Percentiles rank a stretch among this genome's conserved stretches.
Conservation (phyloP, 306 rosid species). For the Cicer pinnatifidum region DNA sequence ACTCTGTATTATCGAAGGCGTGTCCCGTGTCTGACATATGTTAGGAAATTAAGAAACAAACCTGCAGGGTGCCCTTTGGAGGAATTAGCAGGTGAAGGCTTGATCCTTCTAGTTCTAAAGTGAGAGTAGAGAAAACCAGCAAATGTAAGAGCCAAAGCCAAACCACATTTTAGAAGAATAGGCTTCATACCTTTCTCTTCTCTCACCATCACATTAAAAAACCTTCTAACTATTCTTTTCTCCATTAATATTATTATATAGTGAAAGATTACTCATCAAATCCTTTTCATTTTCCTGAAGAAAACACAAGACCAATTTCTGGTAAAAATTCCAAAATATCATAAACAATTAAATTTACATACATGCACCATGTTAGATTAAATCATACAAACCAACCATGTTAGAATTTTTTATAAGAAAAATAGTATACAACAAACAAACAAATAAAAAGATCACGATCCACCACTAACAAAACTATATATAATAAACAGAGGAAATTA, state of each 20-base stretch:
- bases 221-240: conserved; percentile 32
- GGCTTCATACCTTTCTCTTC: conserved; percentile 64
- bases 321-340: neutral
- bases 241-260: conserved; percentile 17
- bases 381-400: conserved; percentile 16
- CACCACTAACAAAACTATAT: neutral
- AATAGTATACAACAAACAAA: neutral
- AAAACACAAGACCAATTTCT: conserved; percentile 29
- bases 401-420: neutral
- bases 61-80: conserved; percentile 56
- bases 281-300: conserved; percentile 52
- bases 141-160: conserved; percentile 76
- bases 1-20: too few species aligned
- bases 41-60: conserved; percentile 35
- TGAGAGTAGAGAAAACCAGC: conserved; percentile 75
- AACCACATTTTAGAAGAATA: conserved; percentile 66
- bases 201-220: conserved; percentile 41
- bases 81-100: conserved; percentile 44
- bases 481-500: neutral
- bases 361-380: conserved; percentile 39
- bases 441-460: conserved; percentile 7
- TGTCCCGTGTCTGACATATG: too few species aligned
- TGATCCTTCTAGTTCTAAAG: conserved; percentile 55
- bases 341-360: conserved; percentile 10
- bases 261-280: conserved; percentile 34